Conservation (phyloP, 495 filamentous ascomycete genomes). For the Annulohypoxylon moriforme region DNA sequence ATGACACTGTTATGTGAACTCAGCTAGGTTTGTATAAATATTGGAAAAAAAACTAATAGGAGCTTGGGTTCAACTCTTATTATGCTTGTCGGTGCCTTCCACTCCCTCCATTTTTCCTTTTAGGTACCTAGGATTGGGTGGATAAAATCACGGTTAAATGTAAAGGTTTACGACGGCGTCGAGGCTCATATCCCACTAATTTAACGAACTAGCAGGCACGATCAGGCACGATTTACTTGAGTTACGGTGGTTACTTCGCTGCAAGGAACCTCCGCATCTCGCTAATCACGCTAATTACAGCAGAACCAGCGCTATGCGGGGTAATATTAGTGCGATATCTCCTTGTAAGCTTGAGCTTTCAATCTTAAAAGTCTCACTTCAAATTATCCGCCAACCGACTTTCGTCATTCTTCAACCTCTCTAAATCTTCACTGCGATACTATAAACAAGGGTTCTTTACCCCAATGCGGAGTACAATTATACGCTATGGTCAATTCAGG, state of each 20-base stretch:
- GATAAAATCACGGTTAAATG: conserved; percentile 30
- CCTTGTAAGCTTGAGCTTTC: neutral
- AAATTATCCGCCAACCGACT: conserved; percentile 40
- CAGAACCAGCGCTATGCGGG: conserved; percentile 21
- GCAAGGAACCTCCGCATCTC: conserved; percentile 16
- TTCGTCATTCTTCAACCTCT: conserved; percentile 12
- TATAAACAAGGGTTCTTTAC: conserved; percentile 4
- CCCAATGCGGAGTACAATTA: conserved; percentile 32
- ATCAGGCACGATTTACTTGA: neutral
- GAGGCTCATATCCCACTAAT: conserved; percentile 23
- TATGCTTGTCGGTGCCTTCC: too few relatives aligned
- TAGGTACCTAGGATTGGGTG: neutral
- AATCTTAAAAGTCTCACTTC: neutral
- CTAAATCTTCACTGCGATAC: neutral
- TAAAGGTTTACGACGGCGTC: neutral
- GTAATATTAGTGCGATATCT: conserved; percentile 2
- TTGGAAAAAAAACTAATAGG: too few relatives aligned
- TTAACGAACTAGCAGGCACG: conserved; percentile 23
- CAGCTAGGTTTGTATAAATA: too few relatives aligned
- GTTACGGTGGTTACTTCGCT: conserved; percentile 11
- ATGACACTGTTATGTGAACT: too few relatives aligned
- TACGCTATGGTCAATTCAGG: conserved; percentile 27
- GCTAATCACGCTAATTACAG: conserved; percentile 20
- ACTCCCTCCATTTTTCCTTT: too few relatives aligned
- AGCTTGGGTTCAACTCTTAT: too few relatives aligned